phyloP scores from a whole-genome alignment of 208 protist species.

The Leptomonas pyrrhocoris region DNA sequence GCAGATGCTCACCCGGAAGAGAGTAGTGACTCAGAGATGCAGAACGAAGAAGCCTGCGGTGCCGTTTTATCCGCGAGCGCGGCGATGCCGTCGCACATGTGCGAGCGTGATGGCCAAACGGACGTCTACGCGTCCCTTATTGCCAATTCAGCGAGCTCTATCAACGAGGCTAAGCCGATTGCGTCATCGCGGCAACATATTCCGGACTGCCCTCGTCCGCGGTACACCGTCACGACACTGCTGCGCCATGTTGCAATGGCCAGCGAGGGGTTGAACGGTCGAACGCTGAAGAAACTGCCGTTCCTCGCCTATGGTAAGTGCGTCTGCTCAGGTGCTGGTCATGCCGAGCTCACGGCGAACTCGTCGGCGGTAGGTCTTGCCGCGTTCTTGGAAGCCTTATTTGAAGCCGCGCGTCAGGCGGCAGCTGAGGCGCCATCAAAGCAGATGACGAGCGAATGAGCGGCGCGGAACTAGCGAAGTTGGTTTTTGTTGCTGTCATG shows the following conservation, averaged over 20 bases:
- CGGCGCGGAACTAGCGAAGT: too few relatives aligned
- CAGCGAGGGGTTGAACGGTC: slow-evolving; percentile 87
- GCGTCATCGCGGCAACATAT: background rate
- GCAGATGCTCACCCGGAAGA: background rate
- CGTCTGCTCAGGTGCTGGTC: slow-evolving; percentile 4
- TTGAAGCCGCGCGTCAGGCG: slow-evolving; percentile 9
- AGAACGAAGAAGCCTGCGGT: background rate
- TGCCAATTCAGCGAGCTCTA: too few relatives aligned
- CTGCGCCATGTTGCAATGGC: slow-evolving; percentile 39
- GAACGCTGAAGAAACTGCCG: slow-evolving; percentile 92
- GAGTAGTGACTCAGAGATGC: background rate
- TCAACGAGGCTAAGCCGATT: background rate
- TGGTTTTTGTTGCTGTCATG: too few relatives aligned
- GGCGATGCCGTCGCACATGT: background rate
- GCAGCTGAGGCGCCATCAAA: background rate
- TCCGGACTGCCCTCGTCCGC: background rate
- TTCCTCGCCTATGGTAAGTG: slow-evolving; percentile 80
- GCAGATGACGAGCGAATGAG: background rate
- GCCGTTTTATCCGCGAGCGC: background rate
- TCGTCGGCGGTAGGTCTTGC: background rate
- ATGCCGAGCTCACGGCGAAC: background rate
- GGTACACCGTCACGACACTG: slow-evolving; percentile 10
- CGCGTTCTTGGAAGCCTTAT: slow-evolving; percentile 21
- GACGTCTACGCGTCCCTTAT: too few relatives aligned
- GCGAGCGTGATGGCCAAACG: too few relatives aligned